Evolutionary conservation across 768 basidiomycete genomes (phyloP), one percentile per base, ranked within the genome.

Genomic region (Sarcodon sp.): DNA sequence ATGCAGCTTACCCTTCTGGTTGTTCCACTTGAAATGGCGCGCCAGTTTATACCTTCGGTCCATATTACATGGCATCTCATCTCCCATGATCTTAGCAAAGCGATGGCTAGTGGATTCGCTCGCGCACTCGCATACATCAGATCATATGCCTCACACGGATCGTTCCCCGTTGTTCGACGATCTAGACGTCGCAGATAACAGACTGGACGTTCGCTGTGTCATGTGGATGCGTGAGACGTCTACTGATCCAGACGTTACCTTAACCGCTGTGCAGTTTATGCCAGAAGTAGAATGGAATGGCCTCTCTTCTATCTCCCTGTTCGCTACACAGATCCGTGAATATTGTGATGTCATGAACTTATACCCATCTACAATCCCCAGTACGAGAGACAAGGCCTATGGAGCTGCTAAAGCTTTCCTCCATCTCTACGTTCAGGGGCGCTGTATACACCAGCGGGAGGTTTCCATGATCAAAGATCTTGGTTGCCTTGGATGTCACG

Each of bases 201-300:
- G 15, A 27, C 27, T 41, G 13, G 39, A 41, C 4, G 8, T 27
- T 9, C 15, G 27, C 11, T 41, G 39, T 27, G 53, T 59, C 6
- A 38, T 48, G 39, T 58, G 57, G 57, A 35, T 58, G 4, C 47
- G 58, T 9, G 52, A 54, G 16, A 58, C 45, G 5, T 58, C 57
- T 9, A 56, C 46, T 4, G 47, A 59, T 51, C 50, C 51, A 13
- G 48, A 53, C 18, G 45, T 55, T 45, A 35, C 41, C 34, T 31
- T 47, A 33, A 47, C 51, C 4, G 54, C 50, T 10, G 45, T 47
- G 15, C 36, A 45, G 7, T 34, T 56, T 10, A 53, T 57, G 6
- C 43, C 51, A 13, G 52, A 53, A 13, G 32, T 56, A 16, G 51
- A 45, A 44, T 55, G 54, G 54, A 50, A 33, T n/a, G 33, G n/a